These are phyloP conservation scores for Cryptococcus depauperatus DNA, from an alignment of 1,284 basidiomycete genomes.

Conservation along the genomic window DNA sequence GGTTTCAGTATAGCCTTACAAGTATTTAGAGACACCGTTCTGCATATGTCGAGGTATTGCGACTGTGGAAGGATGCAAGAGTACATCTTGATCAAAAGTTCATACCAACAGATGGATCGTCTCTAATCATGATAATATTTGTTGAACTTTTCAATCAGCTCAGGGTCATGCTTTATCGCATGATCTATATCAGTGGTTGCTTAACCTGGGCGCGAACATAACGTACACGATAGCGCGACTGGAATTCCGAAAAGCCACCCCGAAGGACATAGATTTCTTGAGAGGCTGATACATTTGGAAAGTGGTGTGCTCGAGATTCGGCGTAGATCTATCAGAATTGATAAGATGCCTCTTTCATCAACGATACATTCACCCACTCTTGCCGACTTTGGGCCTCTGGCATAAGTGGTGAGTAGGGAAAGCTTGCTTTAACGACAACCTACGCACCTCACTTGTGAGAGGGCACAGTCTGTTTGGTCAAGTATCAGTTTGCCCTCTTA, in stretches of 20 bases:
- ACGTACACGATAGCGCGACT: conserved; percentile 38
- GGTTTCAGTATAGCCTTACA: too few species aligned
- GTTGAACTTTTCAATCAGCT: conserved; percentile 44
- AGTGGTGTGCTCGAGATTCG: conserved; percentile 25
- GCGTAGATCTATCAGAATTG: conserved; percentile 36
- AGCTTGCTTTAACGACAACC: too few species aligned
- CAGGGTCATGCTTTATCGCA: conserved; percentile 34
- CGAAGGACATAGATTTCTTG: conserved; percentile 44
- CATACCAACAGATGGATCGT: too few species aligned
- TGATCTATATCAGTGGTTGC: not conserved
- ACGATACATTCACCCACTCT: conserved; percentile 21
- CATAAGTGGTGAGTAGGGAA: not conserved
- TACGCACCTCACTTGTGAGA: conserved; percentile 40
- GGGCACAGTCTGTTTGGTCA: conserved; percentile 34
- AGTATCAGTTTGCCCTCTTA: not conserved
- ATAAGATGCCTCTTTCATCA: not conserved
- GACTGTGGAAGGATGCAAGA: too few species aligned
- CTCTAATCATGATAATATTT: conserved; percentile 39
- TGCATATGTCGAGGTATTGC: too few species aligned
- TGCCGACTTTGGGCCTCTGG: conserved; percentile 43
- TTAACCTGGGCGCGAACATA: too few species aligned
- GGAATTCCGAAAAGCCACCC: conserved; percentile 44
- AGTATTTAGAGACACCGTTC: too few species aligned
- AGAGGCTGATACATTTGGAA: conserved; percentile 8
- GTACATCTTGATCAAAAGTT: too few species aligned